Evolutionary conservation across 805 yeast genomes (phyloP).

Genomic region (Metschnikowia koreensis): DNA sequence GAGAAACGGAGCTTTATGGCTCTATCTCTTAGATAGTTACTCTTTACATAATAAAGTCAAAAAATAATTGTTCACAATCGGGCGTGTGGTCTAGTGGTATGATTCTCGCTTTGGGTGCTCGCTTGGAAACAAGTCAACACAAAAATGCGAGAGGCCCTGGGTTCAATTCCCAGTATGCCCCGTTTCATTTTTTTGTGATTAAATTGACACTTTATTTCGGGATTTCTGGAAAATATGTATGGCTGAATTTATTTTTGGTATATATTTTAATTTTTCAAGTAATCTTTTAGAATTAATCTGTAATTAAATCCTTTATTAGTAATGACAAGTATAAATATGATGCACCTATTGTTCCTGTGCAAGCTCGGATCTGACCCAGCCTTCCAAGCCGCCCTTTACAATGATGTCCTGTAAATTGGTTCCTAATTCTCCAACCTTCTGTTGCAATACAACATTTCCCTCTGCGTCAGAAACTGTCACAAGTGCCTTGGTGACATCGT

Average conservation of each 20-base stretch:
- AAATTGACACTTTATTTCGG: no score
- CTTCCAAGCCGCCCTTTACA: slow-evolving; percentile 95
- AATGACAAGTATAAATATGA: slow-evolving; percentile 1
- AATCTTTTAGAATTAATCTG: neutral
- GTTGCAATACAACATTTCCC: slow-evolving; percentile 62
- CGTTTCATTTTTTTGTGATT: slow-evolving; percentile 10
- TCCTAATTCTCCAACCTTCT: slow-evolving; percentile 94
- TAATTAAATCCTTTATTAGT: no score
- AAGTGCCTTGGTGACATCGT: slow-evolving; percentile 87
- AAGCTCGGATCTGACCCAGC: slow-evolving; percentile 88
- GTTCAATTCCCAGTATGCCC: slow-evolving; percentile 26
- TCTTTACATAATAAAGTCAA: no score
- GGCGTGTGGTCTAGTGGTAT: slow-evolving; percentile 27
- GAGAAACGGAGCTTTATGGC: no score
- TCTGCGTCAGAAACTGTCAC: slow-evolving; percentile 74
- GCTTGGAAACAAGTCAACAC: slow-evolving; percentile 3
- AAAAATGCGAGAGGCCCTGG: slow-evolving; percentile 24
- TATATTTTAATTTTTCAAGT: neutral
- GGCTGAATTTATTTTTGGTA: neutral
- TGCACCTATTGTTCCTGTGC: slow-evolving; percentile 3
- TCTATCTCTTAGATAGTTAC: no score
- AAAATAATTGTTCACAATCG: slow-evolving; percentile 9
- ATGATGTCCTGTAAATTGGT: slow-evolving; percentile 94
- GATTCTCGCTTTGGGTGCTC: slow-evolving; percentile 23
- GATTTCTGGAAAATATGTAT: no score